phyloP scores from a whole-genome alignment of 495 filamentous ascomycete genomes.

The Parmelia sp. region DNA sequence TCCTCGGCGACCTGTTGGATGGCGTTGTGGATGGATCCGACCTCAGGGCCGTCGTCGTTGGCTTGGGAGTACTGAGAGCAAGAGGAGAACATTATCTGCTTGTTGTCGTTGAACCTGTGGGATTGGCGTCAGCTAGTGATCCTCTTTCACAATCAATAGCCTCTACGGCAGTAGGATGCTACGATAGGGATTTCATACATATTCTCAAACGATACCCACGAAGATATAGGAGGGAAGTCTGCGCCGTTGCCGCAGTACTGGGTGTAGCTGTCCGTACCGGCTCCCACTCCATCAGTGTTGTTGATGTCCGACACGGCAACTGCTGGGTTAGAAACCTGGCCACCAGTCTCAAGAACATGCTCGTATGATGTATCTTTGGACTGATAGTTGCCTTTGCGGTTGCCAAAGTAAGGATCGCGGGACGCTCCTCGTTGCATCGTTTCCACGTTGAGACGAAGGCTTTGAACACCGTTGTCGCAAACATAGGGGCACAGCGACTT shows the following conservation, averaged over 20 bases:
- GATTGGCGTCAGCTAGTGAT: background rate
- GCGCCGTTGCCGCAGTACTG: conserved; percentile 20
- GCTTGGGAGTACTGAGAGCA: conserved; percentile 38
- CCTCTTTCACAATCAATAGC: background rate
- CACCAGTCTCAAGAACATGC: background rate
- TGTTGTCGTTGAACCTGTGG: conserved; percentile 38
- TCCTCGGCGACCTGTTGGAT: conserved; percentile 36
- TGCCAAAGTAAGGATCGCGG: background rate
- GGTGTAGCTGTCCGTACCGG: conserved; percentile 11
- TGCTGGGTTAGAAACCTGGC: background rate
- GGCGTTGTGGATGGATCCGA: conserved; percentile 34
- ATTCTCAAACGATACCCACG: conserved; percentile 23
- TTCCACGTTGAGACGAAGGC: background rate
- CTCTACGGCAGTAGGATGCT: background rate
- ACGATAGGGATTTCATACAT: conserved; percentile 5
- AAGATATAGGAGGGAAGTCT: conserved; percentile 8
- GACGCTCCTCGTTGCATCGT: background rate
- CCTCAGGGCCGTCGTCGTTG: conserved; percentile 39
- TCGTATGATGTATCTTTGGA: background rate
- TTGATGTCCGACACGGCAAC: conserved; percentile 7
- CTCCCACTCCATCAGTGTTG: conserved; percentile 7
- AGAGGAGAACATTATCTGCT: conserved; percentile 35
- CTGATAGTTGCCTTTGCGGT: background rate
- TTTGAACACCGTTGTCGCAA: background rate
- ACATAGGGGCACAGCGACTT: background rate